Evolutionary conservation across 129 eudicot genomes (phyloP), one percentile per base, ranked within the genome.

Genomic region (Chrysanthemum lavandulifolium): DNA sequence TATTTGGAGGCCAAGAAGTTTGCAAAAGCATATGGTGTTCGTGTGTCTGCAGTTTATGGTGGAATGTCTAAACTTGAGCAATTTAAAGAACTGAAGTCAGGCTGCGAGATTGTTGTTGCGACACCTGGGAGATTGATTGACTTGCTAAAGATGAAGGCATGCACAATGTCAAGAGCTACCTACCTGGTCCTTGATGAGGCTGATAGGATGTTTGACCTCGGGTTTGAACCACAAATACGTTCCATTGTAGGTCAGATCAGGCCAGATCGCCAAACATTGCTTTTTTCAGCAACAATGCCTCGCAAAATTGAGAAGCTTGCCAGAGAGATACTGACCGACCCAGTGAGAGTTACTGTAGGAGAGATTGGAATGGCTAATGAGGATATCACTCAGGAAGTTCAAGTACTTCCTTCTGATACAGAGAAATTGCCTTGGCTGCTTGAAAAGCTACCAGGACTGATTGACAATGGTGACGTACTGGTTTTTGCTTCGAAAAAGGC

Each of bases 51-150:
- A 67, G 99, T 90, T 69, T 90, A 90, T 85, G 99, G 99, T 79
- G 99, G 99, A 50, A 94, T 94, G 99, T 94, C 99, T 13, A 91
- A 95, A 72, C 96, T 86, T 59, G 99, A 95, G 31, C 99, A 95
- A 80, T 88, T 86, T 71, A 91, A 95, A 83, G 97, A 95, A 81
- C 82, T 94, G 13, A 94, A 94, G 79, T 89, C 96, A 58, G 99
- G 99, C 40, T 79, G 91, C 47, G 97, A 95, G 84, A 86, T 95
- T 52, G 99, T 95, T 72, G 86, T 95, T 72, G 97, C 97, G 52
- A 95, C 99, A 72, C 99, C 99, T 53, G 99, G 99, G 70, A 88
- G 99, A 75, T 80, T 95, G 65, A 90, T 95, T 75, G 99, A 95
- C 80, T 76, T 90, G 90, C 84, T 95, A 4, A 91, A 91, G 72